Evolutionary conservation across 352 stramenopile species (phyloP).

Genomic region (Pythium dissimile): DNA sequence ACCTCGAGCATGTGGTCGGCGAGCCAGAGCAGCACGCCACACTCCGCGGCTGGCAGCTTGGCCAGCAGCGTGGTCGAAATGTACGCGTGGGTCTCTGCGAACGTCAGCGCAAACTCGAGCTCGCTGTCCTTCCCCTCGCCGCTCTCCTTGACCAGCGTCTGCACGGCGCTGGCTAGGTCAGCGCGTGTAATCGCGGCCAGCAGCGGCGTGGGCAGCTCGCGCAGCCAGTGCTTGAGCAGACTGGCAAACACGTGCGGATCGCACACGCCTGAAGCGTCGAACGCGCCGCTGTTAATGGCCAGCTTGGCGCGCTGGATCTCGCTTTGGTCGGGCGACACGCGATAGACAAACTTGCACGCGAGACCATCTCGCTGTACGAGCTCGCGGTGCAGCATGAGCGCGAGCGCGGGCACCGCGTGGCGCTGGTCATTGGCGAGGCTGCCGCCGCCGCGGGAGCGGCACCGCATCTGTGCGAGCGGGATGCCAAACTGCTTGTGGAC

Average conservation of each 20-base stretch:
- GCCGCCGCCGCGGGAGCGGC: too few species aligned
- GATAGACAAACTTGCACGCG: slow-evolving; percentile 53
- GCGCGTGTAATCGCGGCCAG: slow-evolving; percentile 13
- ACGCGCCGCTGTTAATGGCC: slow-evolving; percentile 43
- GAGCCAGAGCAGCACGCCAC: slow-evolving; percentile 54
- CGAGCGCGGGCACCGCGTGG: slow-evolving; percentile 45
- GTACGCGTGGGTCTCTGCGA: slow-evolving; percentile 1
- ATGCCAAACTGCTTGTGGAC: slow-evolving; percentile 57
- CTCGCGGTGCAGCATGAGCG: slow-evolving; percentile 55
- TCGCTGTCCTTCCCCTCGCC: neutral
- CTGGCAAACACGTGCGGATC: slow-evolving; percentile 58
- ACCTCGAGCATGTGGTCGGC: slow-evolving; percentile 67
- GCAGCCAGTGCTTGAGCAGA: slow-evolving; percentile 62
- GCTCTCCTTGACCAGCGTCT: slow-evolving; percentile 17
- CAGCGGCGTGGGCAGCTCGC: slow-evolving; percentile 46
- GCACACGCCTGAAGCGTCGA: slow-evolving; percentile 28
- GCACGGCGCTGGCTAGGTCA: slow-evolving; percentile 21
- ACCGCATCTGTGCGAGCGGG: slow-evolving; percentile 37
- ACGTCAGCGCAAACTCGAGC: slow-evolving; percentile 10
- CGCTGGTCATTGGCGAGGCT: too few species aligned
- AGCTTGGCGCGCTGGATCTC: slow-evolving; percentile 38
- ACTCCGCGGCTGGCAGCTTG: slow-evolving; percentile 29
- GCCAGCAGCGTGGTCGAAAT: slow-evolving; percentile 17
- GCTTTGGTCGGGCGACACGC: slow-evolving; percentile 42
- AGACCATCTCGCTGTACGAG: slow-evolving; percentile 42